Conservation (phyloP, 73 alveolate species). For the Blepharisma stoltei region DNA sequence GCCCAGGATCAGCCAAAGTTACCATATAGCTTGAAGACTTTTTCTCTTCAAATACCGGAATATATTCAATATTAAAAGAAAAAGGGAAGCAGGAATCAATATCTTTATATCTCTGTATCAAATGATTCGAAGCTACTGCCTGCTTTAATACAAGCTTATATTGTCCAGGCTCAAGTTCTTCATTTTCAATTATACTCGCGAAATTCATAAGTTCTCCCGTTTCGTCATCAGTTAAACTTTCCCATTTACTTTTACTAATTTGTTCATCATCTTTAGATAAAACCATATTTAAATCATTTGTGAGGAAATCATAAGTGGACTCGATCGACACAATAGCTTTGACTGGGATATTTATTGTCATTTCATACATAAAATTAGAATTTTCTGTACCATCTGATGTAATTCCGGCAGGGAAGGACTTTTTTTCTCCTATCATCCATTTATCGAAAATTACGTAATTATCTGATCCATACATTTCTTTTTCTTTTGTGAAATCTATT, state of each 20-base stretch:
- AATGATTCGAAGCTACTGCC: not conserved
- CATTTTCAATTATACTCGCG: not conserved
- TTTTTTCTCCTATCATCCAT: constrained; percentile 26
- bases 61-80: not conserved
- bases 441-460: not conserved
- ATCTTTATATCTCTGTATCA: constrained; percentile 25
- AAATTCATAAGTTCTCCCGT: not conserved
- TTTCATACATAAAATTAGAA: not conserved
- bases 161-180: not conserved
- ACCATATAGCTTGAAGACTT: too few relatives aligned
- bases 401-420: not conserved
- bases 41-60: not conserved
- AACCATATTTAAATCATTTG: not conserved
- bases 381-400: constrained; percentile 4
- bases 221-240: not conserved
- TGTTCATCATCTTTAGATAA: not conserved
- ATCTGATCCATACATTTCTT: not conserved
- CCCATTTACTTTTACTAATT: not conserved
- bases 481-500: not conserved
- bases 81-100: not conserved
- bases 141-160: not conserved
- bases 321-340: not conserved
- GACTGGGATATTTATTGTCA: not conserved
- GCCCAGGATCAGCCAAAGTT: too few relatives aligned
- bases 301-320: not conserved